A percentile compares a stretch with the other conserved stretches of the same genome.
phyloP scores from a whole-genome alignment of 1,284 basidiomycete genomes.

The Lentinula novae-zelandiae region DNA sequence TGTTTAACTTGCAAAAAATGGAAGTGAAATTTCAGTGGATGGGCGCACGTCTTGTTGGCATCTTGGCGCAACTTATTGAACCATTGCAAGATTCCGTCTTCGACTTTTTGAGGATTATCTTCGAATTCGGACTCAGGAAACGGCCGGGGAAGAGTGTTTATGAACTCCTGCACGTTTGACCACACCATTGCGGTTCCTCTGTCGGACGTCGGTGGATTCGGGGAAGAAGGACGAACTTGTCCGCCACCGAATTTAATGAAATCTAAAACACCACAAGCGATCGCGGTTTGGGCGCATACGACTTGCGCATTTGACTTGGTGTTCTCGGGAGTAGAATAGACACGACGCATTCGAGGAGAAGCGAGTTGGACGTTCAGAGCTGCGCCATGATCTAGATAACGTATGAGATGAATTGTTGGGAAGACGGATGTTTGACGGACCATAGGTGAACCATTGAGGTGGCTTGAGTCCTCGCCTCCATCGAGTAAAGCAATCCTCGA shows the following conservation, averaged over 20 bases:
- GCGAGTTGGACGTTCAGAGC: constrained; percentile 5
- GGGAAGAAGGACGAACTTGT: background rate
- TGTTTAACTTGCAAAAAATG: background rate
- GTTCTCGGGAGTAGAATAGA: constrained; percentile 3
- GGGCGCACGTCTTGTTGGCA: background rate
- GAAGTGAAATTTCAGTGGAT: background rate
- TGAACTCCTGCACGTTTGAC: background rate
- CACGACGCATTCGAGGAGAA: background rate
- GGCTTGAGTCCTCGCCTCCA: background rate
- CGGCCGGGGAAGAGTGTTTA: constrained; percentile 1
- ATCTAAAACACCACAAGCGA: background rate
- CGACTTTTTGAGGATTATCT: background rate
- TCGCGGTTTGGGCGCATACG: constrained; percentile 2
- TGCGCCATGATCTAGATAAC: constrained; percentile 1
- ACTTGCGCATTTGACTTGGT: background rate
- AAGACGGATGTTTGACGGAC: background rate
- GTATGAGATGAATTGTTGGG: background rate
- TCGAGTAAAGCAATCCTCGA: background rate
- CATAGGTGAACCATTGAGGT: constrained; percentile 4
- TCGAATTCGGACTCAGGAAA: constrained; percentile 2
- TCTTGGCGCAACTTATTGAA: constrained; percentile 1
- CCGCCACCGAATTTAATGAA: constrained; percentile 4
- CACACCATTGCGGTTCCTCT: background rate
- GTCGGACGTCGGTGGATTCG: background rate
- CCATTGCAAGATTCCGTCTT: background rate